These are phyloP conservation scores for Rhizophlyctis rosea DNA, from an alignment of 192 early-diverging fungal species.

Conservation along the genomic window DNA sequence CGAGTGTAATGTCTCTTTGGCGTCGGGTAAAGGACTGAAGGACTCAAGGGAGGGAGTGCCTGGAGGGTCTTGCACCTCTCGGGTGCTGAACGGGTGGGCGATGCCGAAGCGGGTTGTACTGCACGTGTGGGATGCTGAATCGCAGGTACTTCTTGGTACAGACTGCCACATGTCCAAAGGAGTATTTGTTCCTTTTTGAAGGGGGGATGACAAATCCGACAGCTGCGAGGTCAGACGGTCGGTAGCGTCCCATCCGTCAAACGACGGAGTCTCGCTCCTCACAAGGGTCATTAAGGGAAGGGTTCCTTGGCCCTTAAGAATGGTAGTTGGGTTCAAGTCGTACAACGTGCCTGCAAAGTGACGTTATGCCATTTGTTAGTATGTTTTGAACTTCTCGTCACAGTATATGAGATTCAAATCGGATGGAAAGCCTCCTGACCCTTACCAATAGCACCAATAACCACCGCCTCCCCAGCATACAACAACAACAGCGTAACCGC, in stretches of 20 bases:
- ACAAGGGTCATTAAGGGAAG: neutral
- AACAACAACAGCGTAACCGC: neutral
- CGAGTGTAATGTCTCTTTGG: no score
- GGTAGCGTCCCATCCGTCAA: neutral
- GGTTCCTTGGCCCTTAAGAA: neutral
- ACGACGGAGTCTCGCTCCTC: neutral
- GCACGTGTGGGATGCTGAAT: neutral
- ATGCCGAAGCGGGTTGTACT: neutral
- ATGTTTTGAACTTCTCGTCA: no score
- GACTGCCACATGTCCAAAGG: neutral
- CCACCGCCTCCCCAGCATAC: neutral
- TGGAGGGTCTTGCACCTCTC: neutral
- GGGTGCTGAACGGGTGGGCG: neutral
- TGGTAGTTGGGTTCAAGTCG: neutral
- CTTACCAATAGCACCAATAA: neutral
- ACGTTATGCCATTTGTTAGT: no score
- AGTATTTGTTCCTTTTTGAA: neutral
- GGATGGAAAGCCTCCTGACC: no score
- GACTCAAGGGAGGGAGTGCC: no score
- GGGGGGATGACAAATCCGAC: neutral
- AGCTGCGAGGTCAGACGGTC: neutral
- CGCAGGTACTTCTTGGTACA: neutral
- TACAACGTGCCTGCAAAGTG: no score
- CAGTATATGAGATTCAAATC: no score
- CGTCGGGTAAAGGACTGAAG: no score